These are phyloP conservation scores for Boletus pseudopeckii DNA, from an alignment of 768 basidiomycete species.

Conservation along the genomic window DNA sequence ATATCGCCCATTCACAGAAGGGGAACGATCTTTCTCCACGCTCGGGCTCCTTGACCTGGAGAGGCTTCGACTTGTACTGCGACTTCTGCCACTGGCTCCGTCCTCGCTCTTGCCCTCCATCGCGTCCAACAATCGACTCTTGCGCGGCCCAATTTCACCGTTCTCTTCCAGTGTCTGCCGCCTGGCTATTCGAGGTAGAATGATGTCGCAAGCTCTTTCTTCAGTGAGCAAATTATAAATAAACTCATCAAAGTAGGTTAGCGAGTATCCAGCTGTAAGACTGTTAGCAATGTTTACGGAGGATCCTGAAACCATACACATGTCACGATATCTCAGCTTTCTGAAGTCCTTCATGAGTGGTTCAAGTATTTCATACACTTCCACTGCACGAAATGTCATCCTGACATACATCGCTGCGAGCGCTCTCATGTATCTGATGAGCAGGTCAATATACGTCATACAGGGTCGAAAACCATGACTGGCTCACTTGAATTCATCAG, in stretches of 20 bases:
- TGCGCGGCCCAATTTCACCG: conserved; percentile 80
- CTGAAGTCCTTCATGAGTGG: conserved; percentile 92
- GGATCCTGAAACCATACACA: conserved; percentile 51
- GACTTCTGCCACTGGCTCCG: conserved; percentile 40
- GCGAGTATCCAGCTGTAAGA: conserved; percentile 69
- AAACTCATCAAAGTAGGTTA: conserved; percentile 92
- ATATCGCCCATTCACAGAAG: conserved; percentile 53
- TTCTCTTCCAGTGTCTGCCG: conserved; percentile 88
- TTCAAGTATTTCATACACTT: conserved; percentile 91
- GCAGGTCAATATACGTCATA: not conserved
- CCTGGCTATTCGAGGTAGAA: conserved; percentile 85
- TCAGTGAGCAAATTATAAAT: conserved; percentile 78
- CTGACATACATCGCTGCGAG: conserved; percentile 92
- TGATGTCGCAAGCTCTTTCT: conserved; percentile 95
- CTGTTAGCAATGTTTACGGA: not conserved
- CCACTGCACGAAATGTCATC: conserved; percentile 86
- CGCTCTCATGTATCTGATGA: conserved; percentile 82
- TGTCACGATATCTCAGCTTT: conserved; percentile 78
- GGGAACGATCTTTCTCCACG: conserved; percentile 27
- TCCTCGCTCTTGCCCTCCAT: conserved; percentile 71
- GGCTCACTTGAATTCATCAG: conserved; percentile 98
- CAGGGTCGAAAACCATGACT: not conserved
- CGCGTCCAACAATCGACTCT: conserved; percentile 83
- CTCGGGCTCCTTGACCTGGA: conserved; percentile 28
- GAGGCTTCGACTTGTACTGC: conserved; percentile 29